phyloP scores from a whole-genome alignment of 2,329 filamentous ascomycete species.

The Pseudocercospora fijiensis region DNA sequence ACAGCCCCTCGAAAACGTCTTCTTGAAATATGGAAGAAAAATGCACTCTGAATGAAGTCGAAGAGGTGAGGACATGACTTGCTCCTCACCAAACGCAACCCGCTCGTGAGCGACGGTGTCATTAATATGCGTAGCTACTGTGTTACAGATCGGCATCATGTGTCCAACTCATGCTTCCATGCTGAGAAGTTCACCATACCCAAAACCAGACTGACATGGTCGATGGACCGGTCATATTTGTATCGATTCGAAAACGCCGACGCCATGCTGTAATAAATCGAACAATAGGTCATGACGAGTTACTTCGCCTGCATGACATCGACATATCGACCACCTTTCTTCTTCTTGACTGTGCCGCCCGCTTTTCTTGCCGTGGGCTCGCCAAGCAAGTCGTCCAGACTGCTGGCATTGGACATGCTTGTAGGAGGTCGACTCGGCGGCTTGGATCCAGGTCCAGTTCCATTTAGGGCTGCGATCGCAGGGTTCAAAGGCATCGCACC shows the following conservation, averaged over 20 bases:
- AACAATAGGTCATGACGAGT: not conserved
- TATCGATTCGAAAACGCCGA: slow-evolving; percentile 2
- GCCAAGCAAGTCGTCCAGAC: slow-evolving; percentile 88
- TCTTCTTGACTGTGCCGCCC: slow-evolving; percentile 57
- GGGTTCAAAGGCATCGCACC: slow-evolving; percentile 21
- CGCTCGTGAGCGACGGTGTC: not conserved
- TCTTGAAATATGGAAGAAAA: too few species aligned
- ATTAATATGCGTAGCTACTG: slow-evolving; percentile 3
- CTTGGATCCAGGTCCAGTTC: slow-evolving; percentile 38
- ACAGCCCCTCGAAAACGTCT: too few species aligned
- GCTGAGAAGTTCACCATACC: not conserved
- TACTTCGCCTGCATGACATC: slow-evolving; percentile 81
- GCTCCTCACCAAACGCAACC: not conserved
- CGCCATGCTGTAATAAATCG: not conserved
- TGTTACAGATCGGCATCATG: not conserved
- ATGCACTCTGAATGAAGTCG: not conserved
- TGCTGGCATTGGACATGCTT: slow-evolving; percentile 86
- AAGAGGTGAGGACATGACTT: not conserved
- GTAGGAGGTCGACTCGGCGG: slow-evolving; percentile 71
- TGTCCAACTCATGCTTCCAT: slow-evolving; percentile 1
- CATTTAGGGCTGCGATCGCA: slow-evolving; percentile 14
- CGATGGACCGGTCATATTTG: not conserved
- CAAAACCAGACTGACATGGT: not conserved
- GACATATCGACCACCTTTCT: slow-evolving; percentile 85
- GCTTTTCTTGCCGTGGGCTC: slow-evolving; percentile 67